Conservation (phyloP, 2,329 filamentous ascomycete species). For the Truncatella angustata region DNA sequence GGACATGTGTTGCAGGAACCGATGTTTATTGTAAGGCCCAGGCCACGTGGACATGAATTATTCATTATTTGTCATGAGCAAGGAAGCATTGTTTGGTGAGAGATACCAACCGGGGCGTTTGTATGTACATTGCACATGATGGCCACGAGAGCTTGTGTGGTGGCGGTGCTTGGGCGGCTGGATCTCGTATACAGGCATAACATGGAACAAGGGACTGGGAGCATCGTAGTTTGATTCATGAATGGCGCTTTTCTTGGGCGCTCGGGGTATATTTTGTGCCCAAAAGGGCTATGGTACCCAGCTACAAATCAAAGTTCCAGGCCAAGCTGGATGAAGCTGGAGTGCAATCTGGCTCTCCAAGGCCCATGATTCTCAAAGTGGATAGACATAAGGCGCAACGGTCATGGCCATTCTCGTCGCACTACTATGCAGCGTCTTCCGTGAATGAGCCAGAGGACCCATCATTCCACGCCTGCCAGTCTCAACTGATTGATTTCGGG, state of each 20-base stretch:
- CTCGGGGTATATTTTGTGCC: background rate
- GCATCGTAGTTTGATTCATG: background rate
- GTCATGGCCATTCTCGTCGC: too few relatives aligned
- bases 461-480: too few relatives aligned
- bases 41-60: background rate
- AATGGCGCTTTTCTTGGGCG: background rate
- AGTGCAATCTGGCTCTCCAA: background rate
- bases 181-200: too few relatives aligned
- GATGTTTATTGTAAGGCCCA: background rate
- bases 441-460: too few relatives aligned
- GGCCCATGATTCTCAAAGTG: conserved; percentile 18
- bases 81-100: background rate
- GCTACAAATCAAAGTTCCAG: background rate
- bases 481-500: too few relatives aligned
- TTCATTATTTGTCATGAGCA: background rate
- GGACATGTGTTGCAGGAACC: background rate
- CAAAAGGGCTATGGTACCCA: background rate
- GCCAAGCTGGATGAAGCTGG: background rate
- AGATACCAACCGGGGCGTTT: background rate
- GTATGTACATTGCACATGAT: background rate
- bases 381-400: too few relatives aligned
- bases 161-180: background rate
- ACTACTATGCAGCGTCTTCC: too few relatives aligned
- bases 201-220: too few relatives aligned
- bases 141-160: background rate